These are phyloP conservation scores for Dendrobium nobile DNA, from an alignment of 106 monocot genomes.

Conservation along the genomic window DNA sequence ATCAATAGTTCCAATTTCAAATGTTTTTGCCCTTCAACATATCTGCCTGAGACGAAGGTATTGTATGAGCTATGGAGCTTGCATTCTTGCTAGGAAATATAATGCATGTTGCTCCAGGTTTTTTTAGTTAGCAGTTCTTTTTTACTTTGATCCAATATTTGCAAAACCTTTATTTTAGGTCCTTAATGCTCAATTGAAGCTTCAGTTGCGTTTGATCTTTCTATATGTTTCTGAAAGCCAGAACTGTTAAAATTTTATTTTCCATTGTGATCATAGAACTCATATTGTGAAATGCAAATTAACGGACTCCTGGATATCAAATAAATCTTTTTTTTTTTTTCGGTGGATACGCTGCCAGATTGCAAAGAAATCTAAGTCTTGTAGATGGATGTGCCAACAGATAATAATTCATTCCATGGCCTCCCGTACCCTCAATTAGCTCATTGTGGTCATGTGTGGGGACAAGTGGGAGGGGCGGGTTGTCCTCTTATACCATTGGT, in stretches of 20 bases:
- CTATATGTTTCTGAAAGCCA: not conserved
- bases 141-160: conserved; percentile 3
- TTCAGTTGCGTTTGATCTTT: not conserved
- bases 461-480: not conserved
- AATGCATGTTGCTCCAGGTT: not conserved
- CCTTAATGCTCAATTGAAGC: not conserved
- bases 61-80: not conserved
- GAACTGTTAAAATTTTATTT: not conserved
- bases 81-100: not conserved
- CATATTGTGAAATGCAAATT: not conserved
- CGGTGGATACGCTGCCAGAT: not conserved
- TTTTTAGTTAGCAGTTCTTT: not conserved
- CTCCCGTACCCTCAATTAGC: not conserved
- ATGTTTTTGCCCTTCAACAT: not conserved
- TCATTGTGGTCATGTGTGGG: not conserved
- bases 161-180: not conserved
- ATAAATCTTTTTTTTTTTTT: not conserved
- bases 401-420: not conserved
- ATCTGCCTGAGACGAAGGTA: not conserved
- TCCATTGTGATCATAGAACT: not conserved
- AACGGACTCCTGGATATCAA: not conserved
- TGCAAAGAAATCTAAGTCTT: not conserved
- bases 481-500: not conserved
- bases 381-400: not conserved
- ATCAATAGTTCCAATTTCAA: not conserved